Percentiles rank a stretch among this genome's conserved stretches.
These are phyloP conservation scores for Schizochytrium sp. DNA, from an alignment of 108 stramenopile genomes.

Conservation along the genomic window DNA sequence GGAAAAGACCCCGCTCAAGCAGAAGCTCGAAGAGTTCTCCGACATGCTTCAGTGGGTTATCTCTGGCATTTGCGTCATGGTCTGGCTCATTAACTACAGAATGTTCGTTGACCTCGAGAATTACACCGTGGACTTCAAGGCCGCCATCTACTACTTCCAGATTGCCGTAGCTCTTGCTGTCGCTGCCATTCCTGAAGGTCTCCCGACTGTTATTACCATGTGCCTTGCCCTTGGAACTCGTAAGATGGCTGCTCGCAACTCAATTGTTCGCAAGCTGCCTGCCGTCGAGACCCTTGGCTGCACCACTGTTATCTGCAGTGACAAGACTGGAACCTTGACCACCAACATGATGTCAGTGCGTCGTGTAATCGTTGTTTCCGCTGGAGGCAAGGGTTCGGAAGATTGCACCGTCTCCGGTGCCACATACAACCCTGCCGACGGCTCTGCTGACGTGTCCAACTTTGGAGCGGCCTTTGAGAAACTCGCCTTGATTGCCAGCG, in stretches of 20 bases:
- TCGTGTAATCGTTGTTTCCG: conserved; percentile 70
- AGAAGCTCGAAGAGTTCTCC: conserved; percentile 95
- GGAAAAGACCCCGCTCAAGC: conserved; percentile 90
- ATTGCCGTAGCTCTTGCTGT: conserved; percentile 97
- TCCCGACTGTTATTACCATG: conserved; percentile 96
- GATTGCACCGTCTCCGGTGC: background rate
- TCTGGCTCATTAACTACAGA: conserved; percentile 92
- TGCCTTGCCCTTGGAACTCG: conserved; percentile 93
- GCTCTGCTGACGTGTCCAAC: background rate
- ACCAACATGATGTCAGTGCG: conserved; percentile 98
- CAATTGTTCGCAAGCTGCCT: conserved; percentile 88
- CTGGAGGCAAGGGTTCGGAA: background rate
- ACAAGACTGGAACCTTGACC: conserved; percentile 98
- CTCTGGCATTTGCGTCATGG: conserved; percentile 88
- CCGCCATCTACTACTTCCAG: conserved; percentile 94
- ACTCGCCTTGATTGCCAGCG: conserved; percentile 80
- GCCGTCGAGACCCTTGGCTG: conserved; percentile 97
- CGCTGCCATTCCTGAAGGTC: conserved; percentile 97
- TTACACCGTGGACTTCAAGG: conserved; percentile 76
- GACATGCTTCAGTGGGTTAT: conserved; percentile 89
- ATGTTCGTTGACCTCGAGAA: conserved; percentile 83
- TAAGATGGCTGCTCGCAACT: conserved; percentile 86
- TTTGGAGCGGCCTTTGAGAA: conserved; percentile 66
- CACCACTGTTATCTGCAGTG: conserved; percentile 92
- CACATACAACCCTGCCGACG: conserved; percentile 47